These are phyloP conservation scores for Saccharum officinarum DNA, from an alignment of 176 grass and related monocot species.

Conservation along the genomic window DNA sequence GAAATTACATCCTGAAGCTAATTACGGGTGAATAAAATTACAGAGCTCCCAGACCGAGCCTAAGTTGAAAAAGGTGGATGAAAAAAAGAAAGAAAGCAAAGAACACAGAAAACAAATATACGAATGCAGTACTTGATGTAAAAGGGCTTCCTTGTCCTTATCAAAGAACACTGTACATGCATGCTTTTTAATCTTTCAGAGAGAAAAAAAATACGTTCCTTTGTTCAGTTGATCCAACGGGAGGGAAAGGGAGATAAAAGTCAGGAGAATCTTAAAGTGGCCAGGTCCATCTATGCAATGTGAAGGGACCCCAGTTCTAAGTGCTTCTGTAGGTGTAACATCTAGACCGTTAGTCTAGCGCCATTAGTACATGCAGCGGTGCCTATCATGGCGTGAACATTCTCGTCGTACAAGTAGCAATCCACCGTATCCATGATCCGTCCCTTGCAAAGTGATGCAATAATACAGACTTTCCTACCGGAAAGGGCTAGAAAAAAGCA, in stretches of 20 bases:
- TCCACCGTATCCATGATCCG: not conserved
- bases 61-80: no score
- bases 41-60: no score
- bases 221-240: slow-evolving; percentile 29
- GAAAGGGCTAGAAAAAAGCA: not conserved
- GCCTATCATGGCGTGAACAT: not conserved
- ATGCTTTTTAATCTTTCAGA: slow-evolving; percentile 11
- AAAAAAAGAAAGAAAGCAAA: not conserved
- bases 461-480: slow-evolving; percentile 13
- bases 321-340: not conserved
- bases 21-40: no score
- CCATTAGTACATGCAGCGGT: not conserved
- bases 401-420: not conserved
- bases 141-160: slow-evolving; percentile 23
- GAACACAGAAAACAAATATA: not conserved
- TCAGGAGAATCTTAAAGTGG: slow-evolving; percentile 11
- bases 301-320: not conserved
- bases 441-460: slow-evolving; percentile 5
- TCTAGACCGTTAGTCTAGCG: not conserved
- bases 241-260: not conserved
- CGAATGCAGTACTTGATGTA: not conserved
- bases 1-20: no score
- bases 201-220: not conserved
- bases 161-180: not conserved
- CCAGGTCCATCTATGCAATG: not conserved